Evolutionary conservation across 495 filamentous ascomycete genomes (phyloP).

Genomic region (Aspergillus ellipticus): DNA sequence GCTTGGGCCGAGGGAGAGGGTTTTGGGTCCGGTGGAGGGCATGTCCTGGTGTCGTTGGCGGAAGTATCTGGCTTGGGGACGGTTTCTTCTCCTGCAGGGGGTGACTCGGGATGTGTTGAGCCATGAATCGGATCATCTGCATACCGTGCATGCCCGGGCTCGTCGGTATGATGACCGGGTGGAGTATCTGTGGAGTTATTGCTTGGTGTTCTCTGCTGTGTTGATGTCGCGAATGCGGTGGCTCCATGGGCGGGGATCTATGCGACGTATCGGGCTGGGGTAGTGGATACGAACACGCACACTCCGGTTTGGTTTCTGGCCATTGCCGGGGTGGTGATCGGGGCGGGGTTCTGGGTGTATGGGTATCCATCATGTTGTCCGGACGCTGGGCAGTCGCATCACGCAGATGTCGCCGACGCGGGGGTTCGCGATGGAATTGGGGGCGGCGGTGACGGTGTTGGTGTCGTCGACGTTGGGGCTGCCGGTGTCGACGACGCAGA

Average conservation of each 20-base stretch:
- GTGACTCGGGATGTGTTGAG: conserved; percentile 58
- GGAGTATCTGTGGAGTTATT: conserved; percentile 68
- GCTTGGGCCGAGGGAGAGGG: conserved; percentile 33
- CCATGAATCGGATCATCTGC: conserved; percentile 41
- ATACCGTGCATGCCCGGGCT: conserved; percentile 57
- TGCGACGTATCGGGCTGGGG: conserved; percentile 48
- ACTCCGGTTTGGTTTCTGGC: conserved; percentile 67
- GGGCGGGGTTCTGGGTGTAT: conserved; percentile 65
- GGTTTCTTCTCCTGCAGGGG: conserved; percentile 52
- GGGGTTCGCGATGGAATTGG: conserved; percentile 67
- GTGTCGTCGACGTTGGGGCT: conserved; percentile 56
- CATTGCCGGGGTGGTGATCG: conserved; percentile 53
- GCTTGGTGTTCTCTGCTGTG: conserved; percentile 64
- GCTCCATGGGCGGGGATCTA: conserved; percentile 66
- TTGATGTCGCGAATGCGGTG: conserved; percentile 70
- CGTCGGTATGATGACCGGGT: conserved; percentile 65
- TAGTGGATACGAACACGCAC: conserved; percentile 39
- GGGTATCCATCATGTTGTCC: conserved; percentile 72
- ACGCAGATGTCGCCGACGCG: conserved; percentile 65
- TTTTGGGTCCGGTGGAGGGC: conserved; percentile 28
- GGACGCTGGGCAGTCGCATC: conserved; percentile 64
- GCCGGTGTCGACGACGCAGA: conserved; percentile 40
- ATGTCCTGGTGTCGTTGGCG: conserved; percentile 26
- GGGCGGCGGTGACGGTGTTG: conserved; percentile 64
- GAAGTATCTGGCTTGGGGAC: conserved; percentile 40